Conservation (phyloP, 371 early-diverging fungal genomes). For the Rhizomucor miehei region DNA sequence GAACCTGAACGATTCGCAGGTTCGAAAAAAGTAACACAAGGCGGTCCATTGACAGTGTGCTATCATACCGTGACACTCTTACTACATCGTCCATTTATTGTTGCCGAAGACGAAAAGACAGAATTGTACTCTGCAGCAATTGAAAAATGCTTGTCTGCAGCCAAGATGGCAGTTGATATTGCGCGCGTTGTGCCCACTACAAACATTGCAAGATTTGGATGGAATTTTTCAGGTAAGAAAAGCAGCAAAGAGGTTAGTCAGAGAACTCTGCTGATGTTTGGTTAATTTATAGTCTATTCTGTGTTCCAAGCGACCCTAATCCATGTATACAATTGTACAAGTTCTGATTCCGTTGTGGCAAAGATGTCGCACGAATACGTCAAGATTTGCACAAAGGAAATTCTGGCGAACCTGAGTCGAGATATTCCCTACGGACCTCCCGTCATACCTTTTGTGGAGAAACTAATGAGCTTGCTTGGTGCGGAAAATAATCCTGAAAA, state of each 20-base stretch:
- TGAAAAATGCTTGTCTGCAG: constrained; percentile 46
- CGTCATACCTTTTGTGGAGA: constrained; percentile 29
- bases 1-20: constrained; percentile 5
- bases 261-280: not conserved
- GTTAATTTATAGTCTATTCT: constrained; percentile 27
- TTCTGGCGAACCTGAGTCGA: constrained; percentile 25
- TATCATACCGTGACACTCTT: constrained; percentile 42
- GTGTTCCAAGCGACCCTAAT: constrained; percentile 41
- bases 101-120: constrained; percentile 21
- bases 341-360: constrained; percentile 21
- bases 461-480: constrained; percentile 20
- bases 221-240: constrained; percentile 35
- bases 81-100: constrained; percentile 50
- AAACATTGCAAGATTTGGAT: constrained; percentile 35
- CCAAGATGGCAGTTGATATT: constrained; percentile 49
- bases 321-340: constrained; percentile 41
- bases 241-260: not conserved
- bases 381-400: constrained; percentile 28
- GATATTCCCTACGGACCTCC: constrained; percentile 35
- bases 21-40: constrained; percentile 10
- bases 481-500: constrained; percentile 8
- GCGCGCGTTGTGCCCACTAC: constrained; percentile 30
- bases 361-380: constrained; percentile 28
- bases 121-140: constrained; percentile 33
- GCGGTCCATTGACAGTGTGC: constrained; percentile 49